Evolutionary conservation across 1,139 yeast species (phyloP).

Genomic region (Zhuliangozyma parablackwelliae): DNA sequence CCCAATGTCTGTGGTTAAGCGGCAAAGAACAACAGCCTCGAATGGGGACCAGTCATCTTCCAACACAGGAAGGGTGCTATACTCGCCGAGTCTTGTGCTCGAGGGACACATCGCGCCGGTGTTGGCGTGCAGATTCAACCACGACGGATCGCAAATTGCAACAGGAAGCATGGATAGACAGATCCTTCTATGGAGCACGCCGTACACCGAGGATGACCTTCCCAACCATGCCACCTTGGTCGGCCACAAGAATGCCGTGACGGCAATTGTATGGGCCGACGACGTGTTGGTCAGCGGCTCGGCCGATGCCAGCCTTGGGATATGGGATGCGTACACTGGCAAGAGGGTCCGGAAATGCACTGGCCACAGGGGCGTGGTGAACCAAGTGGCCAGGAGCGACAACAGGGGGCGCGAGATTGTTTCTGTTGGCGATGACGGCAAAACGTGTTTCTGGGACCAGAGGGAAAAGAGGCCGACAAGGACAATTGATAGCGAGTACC

Average conservation of each 20-base stretch:
- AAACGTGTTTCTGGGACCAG: slow-evolving; percentile 58
- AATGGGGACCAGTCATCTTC: no score
- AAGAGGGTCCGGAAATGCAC: slow-evolving; percentile 46
- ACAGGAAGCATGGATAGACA: slow-evolving; percentile 51
- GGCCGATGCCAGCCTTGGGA: slow-evolving; percentile 49
- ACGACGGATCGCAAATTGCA: slow-evolving; percentile 40
- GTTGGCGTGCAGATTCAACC: slow-evolving; percentile 39
- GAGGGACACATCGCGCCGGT: slow-evolving; percentile 51
- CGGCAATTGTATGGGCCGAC: slow-evolving; percentile 46
- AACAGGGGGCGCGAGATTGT: slow-evolving; percentile 23
- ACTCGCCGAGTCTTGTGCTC: slow-evolving; percentile 4
- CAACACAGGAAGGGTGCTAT: slow-evolving; percentile 1
- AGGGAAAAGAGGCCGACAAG: slow-evolving; percentile 43
- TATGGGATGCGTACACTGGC: slow-evolving; percentile 59
- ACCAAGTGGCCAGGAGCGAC: slow-evolving; percentile 38
- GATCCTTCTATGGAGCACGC: slow-evolving; percentile 44
- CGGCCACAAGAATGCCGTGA: slow-evolving; percentile 51
- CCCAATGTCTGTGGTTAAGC: no score
- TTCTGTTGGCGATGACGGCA: slow-evolving; percentile 67
- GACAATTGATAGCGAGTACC: slow-evolving; percentile 45
- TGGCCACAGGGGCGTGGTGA: slow-evolving; percentile 53
- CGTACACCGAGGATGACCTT: slow-evolving; percentile 17
- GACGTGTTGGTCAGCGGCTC: slow-evolving; percentile 37
- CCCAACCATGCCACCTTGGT: slow-evolving; percentile 35
- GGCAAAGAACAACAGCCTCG: no score